Conservation (phyloP, 768 basidiomycete species). For the Lactifluus volemus region DNA sequence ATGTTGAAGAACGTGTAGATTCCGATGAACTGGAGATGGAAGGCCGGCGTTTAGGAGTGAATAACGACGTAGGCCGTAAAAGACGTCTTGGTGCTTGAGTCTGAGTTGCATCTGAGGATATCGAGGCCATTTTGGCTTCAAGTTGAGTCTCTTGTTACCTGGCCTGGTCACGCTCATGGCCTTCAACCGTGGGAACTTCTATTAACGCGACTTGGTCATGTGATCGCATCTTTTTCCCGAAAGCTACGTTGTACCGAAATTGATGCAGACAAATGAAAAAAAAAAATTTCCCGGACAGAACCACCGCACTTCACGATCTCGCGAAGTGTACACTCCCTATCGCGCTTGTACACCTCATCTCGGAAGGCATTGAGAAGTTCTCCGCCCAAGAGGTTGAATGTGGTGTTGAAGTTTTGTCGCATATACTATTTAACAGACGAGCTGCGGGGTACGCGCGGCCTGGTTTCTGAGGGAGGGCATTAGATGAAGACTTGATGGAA, state of each 20-base stretch:
- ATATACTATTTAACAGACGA: too few species aligned
- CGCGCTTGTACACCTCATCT: slow-evolving; percentile 35
- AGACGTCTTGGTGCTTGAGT: slow-evolving; percentile 4
- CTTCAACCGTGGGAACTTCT: slow-evolving; percentile 10
- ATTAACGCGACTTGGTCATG: slow-evolving; percentile 4
- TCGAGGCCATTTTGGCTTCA: slow-evolving; percentile 1
- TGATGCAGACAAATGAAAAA: too few species aligned
- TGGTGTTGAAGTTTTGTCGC: too few species aligned
- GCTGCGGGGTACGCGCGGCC: too few species aligned
- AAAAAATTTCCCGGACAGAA: too few species aligned
- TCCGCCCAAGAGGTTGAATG: too few species aligned
- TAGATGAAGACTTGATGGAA: too few species aligned
- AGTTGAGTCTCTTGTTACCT: neutral
- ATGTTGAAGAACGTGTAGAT: slow-evolving; percentile 11
- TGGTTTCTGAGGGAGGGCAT: too few species aligned
- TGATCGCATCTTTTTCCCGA: neutral
- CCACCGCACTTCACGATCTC: neutral
- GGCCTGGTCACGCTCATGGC: neutral
- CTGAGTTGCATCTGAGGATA: neutral
- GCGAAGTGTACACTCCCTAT: slow-evolving; percentile 31
- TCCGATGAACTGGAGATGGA: slow-evolving; percentile 7
- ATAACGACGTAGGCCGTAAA: slow-evolving; percentile 8
- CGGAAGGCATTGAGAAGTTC: slow-evolving; percentile 24
- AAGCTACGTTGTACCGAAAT: too few species aligned
- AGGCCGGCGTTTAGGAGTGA: slow-evolving; percentile 10